phyloP scores from a whole-genome alignment of 768 basidiomycete species.

The Podaxis pistillaris region DNA sequence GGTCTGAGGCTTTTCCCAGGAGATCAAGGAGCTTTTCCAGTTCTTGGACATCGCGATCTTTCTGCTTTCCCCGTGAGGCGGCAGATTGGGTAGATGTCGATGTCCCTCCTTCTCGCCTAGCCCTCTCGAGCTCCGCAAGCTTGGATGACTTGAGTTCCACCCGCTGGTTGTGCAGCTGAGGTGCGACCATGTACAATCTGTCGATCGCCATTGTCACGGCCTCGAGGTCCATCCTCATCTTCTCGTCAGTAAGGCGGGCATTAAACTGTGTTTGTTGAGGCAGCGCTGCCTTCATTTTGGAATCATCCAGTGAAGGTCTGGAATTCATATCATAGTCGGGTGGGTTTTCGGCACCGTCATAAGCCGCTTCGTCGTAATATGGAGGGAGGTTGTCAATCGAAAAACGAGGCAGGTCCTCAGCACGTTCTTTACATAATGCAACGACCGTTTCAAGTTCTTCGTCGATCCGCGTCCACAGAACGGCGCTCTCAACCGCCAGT shows the following conservation, averaged over 20 bases:
- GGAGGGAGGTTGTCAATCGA: constrained; percentile 41
- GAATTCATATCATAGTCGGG: constrained; percentile 50
- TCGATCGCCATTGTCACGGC: constrained; percentile 87
- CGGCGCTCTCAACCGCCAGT: constrained; percentile 53
- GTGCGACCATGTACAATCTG: constrained; percentile 78
- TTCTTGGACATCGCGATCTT: constrained; percentile 51
- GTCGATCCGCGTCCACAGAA: constrained; percentile 77
- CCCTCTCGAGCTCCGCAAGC: constrained; percentile 75
- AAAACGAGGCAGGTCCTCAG: constrained; percentile 33
- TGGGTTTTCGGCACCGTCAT: constrained; percentile 33
- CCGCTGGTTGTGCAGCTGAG: constrained; percentile 88
- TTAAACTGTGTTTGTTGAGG: constrained; percentile 24
- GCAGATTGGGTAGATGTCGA: constrained; percentile 14
- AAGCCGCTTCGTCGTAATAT: constrained; percentile 41
- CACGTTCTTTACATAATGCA: constrained; percentile 62
- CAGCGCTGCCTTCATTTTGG: constrained; percentile 28
- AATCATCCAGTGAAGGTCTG: constrained; percentile 38
- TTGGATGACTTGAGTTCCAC: constrained; percentile 82
- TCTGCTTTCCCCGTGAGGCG: constrained; percentile 34
- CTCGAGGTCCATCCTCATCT: constrained; percentile 85
- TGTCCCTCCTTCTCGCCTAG: constrained; percentile 42
- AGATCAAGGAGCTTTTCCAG: constrained; percentile 72
- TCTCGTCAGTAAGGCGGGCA: constrained; percentile 52
- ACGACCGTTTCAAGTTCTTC: constrained; percentile 70
- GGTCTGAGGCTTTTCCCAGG: constrained; percentile 66